phyloP scores from a whole-genome alignment of 2,329 filamentous ascomycete genomes.

The Microdochium trichocladiopsis region DNA sequence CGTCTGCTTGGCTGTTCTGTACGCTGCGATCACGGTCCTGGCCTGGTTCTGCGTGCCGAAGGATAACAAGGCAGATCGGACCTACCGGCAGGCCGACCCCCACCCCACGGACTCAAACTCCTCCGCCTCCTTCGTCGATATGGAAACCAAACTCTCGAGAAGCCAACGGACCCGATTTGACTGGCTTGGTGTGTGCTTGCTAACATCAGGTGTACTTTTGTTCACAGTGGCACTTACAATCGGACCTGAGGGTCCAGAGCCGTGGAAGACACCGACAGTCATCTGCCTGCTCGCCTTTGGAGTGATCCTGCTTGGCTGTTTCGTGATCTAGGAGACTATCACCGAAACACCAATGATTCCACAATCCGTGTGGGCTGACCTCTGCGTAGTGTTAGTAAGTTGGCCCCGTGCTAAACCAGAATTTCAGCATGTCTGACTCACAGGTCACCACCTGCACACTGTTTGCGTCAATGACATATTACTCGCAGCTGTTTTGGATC shows the following conservation, averaged over 20 bases:
- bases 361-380: slow-evolving; percentile 17
- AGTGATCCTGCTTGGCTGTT: slow-evolving; percentile 18
- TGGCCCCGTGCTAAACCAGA: neutral
- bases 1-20: slow-evolving; percentile 19
- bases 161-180: slow-evolving; percentile 16
- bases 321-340: slow-evolving; percentile 21
- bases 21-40: slow-evolving; percentile 15
- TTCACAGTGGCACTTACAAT: slow-evolving; percentile 22
- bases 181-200: slow-evolving; percentile 19
- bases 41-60: slow-evolving; percentile 19
- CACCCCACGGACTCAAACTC: slow-evolving; percentile 10
- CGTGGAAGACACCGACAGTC: slow-evolving; percentile 24
- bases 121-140: slow-evolving; percentile 10
- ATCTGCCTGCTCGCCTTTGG: slow-evolving; percentile 21
- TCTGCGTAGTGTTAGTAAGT: slow-evolving; percentile 19
- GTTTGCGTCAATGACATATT: slow-evolving; percentile 22
- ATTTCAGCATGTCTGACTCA: slow-evolving; percentile 2
- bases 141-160: slow-evolving; percentile 7
- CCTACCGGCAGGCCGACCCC: slow-evolving; percentile 8
- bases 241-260: slow-evolving; percentile 20
- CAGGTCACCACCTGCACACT: slow-evolving; percentile 19
- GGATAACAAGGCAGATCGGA: slow-evolving; percentile 11
- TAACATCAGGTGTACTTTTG: slow-evolving; percentile 19
- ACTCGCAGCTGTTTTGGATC: slow-evolving; percentile 24
- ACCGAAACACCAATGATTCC: slow-evolving; percentile 23